Conservation (phyloP, 768 basidiomycete species). For the Kwoniella mangroviensis region DNA sequence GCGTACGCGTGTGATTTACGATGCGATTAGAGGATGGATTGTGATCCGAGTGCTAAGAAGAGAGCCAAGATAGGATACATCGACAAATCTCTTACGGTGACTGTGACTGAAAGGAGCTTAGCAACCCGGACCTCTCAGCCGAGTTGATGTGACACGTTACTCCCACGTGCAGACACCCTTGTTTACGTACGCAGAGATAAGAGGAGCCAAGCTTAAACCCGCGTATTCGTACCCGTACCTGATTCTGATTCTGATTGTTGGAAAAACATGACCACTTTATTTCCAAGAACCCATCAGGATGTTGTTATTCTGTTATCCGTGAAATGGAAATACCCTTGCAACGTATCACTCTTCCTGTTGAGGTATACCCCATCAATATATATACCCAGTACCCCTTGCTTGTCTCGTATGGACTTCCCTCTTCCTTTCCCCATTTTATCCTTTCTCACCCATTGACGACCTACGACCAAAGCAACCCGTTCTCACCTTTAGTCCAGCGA, state of each 20-base stretch:
- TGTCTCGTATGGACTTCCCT: too few relatives aligned
- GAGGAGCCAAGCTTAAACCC: not conserved
- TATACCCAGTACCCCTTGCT: not conserved
- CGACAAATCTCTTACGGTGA: too few relatives aligned
- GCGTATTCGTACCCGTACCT: not conserved
- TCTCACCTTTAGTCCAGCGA: not conserved
- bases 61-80: not conserved
- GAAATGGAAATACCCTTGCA: slow-evolving; percentile 4
- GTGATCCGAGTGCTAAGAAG: not conserved
- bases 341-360: not conserved
- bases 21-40: too few relatives aligned
- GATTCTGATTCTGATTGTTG: not conserved
- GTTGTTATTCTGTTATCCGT: slow-evolving; percentile 2
- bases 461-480: not conserved
- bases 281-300: not conserved
- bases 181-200: not conserved
- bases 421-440: too few relatives aligned
- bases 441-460: too few relatives aligned
- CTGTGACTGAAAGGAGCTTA: too few relatives aligned
- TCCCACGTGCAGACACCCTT: not conserved
- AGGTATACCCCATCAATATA: not conserved
- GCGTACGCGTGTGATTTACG: too few relatives aligned
- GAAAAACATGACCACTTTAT: not conserved
- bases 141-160: not conserved
- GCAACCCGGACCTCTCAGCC: not conserved